Conservation (phyloP, 2,329 filamentous ascomycete genomes). For the Xylaria multiplex region DNA sequence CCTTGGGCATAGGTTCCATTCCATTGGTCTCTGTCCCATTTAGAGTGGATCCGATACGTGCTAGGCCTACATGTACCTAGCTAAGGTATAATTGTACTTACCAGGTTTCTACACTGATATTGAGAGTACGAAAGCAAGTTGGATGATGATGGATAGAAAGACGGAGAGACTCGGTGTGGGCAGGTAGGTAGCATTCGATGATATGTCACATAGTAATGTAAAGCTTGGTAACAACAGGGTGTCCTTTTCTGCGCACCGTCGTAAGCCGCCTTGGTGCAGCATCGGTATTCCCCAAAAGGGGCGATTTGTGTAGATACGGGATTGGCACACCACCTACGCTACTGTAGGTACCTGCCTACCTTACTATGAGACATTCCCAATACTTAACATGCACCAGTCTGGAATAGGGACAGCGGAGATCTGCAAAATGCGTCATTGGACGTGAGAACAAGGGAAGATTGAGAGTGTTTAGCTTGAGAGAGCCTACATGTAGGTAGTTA, state of each 20-base stretch:
- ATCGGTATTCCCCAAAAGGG: slow-evolving; percentile 25
- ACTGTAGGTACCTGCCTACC: neutral
- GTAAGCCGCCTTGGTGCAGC: slow-evolving; percentile 1
- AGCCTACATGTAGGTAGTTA: neutral
- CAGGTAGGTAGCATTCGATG: neutral
- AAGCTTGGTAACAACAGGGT: slow-evolving; percentile 13
- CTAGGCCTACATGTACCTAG: slow-evolving; percentile 3
- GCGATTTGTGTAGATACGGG: neutral
- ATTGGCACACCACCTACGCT: no score
- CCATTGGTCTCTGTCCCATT: slow-evolving; percentile 8
- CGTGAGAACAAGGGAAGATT: neutral
- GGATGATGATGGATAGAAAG: neutral
- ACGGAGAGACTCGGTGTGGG: no score
- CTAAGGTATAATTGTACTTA: neutral
- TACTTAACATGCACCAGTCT: slow-evolving; percentile 15
- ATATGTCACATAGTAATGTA: neutral
- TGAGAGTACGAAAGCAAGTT: neutral
- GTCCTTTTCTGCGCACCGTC: slow-evolving; percentile 15
- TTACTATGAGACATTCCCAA: neutral
- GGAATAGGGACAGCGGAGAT: slow-evolving; percentile 20
- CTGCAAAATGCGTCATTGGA: slow-evolving; percentile 14
- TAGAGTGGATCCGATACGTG: neutral
- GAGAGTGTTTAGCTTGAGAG: neutral
- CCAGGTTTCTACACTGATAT: no score
- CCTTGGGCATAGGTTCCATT: slow-evolving; percentile 4